Base-by-base conservation (phyloP, 208 protist species). In the Acanthamoeba culbertsoni region DNA sequence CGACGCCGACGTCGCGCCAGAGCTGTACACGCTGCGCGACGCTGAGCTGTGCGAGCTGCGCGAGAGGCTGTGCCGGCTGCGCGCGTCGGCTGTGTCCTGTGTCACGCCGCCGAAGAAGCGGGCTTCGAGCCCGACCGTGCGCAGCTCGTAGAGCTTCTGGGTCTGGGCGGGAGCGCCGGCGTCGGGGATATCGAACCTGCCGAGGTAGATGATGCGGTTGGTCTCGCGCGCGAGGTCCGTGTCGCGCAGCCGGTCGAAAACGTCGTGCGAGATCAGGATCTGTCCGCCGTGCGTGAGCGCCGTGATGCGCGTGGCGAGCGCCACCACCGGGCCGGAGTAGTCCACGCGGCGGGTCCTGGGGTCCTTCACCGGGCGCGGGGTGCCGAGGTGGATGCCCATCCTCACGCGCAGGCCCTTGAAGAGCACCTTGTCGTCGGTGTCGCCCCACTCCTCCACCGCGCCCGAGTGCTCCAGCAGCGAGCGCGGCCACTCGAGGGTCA, bases 371-470 rank as follows among this genome's bases (percentile, higher is more conserved):
- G 35, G n/a, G 46, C 65, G 23, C n/a, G 90, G 90, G 6, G 14
- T 35, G 37, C 90, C 90, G 26, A 62, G 12, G 43, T 93, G 90
- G 37, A 93, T 33, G 1, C 90, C 90, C 90, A 93, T 93, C 31
- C 90, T 37, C 42, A 93, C 90, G 35, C 90, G 63, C 40, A 93
- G 53, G 28, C 90, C 90, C 45, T 65, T 79, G 53, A 86, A 93
- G 5, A 93, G 42, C 57, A 92, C 59, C 48, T 73, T 77, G 45
- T 92, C 48, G 42, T 92, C 65, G 18, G 57, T 77, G 43, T 92
- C 48, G 55, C 62, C 65, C 79, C 71, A 57, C 92, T 94, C 86
- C 53, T 92, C 86, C 14, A 35, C 86, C 59, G 65, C 65, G 90
- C 40, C 48, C 23, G 90, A 48, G 43, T 93, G 90, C 55, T 93